Evolutionary conservation across 345 rosid species (phyloP), one percentile per base, ranked within the genome.

Genomic region (Diplotaxis tenuifolia): DNA sequence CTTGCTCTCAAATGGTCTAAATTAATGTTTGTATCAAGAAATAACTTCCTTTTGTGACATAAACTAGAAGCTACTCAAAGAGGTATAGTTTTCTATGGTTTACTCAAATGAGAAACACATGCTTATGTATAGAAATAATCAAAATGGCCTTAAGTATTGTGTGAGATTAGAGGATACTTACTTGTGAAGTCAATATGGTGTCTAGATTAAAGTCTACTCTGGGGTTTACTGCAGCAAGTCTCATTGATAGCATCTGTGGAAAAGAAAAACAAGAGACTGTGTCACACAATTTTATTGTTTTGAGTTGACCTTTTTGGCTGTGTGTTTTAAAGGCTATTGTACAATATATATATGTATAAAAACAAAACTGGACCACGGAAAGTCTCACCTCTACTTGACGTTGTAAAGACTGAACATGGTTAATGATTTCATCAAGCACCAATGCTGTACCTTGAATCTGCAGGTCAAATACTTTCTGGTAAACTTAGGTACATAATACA

Each of bases 371-470:
- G 73, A 72, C 73, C 66, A 77, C 58, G 60, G 80, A 61, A 73
- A 78, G 66, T 74, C 87, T 85, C 61, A 90, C 99, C 99, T 96
- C 99, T 73, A 96, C 99, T 84, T 96, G 96, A 59, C 81, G 89
- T 73, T 96, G 99, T 72, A 96, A 82, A 19, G 84, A 89, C 72
- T 92, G 98, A 38, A 96, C 98, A 59, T 96, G 99, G 77, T 86
- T 92, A 81, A 96, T 96, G 70, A 96, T 96, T 78, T 96, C 97
- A 83, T 92, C 99, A 66, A 96, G 77, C 68, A 96, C 96, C 79
- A 88, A 73, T 14, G 99, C 97, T 53, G 98, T 92, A 52, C 99
- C 98, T 66, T 97, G 89, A 52, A 96, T 96, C 99, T 96, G 89
- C 84, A 74, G 38, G 66, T 61, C 59, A 72, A 34, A 32, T 73